A percentile compares a stretch with the other conserved stretches of the same genome.
Conservation (phyloP, 2,329 filamentous ascomycete genomes). For the Diaporthe sp. region DNA sequence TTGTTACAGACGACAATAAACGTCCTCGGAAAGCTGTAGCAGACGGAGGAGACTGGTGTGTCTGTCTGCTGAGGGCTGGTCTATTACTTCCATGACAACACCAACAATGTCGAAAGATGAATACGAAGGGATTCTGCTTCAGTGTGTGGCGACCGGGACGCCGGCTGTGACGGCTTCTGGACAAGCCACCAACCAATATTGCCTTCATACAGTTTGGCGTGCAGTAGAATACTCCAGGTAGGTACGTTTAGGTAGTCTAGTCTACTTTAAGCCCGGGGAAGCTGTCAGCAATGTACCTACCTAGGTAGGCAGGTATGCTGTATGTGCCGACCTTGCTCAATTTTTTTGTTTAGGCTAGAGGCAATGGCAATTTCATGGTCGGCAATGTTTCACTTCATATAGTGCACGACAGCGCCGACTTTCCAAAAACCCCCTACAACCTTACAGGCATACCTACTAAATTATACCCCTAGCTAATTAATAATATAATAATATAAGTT, state of each 20-base stretch:
- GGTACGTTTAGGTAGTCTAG: no score
- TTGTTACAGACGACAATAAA: neutral
- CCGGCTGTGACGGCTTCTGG: slow-evolving; percentile 17
- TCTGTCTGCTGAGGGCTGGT: neutral
- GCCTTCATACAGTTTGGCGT: neutral
- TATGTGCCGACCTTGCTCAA: neutral
- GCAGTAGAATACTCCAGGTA: neutral
- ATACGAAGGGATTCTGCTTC: neutral
- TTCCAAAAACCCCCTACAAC: no score
- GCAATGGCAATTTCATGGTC: neutral
- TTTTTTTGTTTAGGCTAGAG: slow-evolving; percentile 16
- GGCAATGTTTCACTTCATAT: slow-evolving; percentile 17
- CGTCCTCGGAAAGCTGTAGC: neutral
- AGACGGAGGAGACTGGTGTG: neutral
- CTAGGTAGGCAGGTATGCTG: neutral
- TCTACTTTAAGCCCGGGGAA: neutral
- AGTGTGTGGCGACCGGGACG: slow-evolving; percentile 15
- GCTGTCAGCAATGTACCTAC: slow-evolving; percentile 1
- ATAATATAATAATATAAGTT: no score
- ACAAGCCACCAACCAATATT: slow-evolving; percentile 3
- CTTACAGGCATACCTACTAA: no score
- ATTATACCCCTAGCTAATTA: no score
- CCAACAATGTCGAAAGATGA: neutral
- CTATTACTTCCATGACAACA: neutral
- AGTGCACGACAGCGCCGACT: no score